Percentiles rank a stretch among this genome's conserved stretches.
Evolutionary conservation across 2,329 filamentous ascomycete genomes (phyloP).

Genomic region (Scedosporium apiospermum): DNA sequence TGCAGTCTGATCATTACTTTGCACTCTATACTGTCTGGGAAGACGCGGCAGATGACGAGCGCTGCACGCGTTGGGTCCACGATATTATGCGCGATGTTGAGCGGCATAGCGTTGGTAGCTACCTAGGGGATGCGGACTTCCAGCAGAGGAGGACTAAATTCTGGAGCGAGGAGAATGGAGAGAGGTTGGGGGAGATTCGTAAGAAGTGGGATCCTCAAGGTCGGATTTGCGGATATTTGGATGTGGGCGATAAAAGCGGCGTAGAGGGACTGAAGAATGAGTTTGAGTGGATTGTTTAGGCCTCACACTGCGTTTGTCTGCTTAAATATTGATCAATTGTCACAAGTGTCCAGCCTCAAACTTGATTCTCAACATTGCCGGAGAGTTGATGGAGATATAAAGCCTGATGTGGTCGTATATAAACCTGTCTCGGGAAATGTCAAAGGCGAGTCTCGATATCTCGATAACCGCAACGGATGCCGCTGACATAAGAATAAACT

Average conservation of each 20-base stretch:
- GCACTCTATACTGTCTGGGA: slow-evolving; percentile 43
- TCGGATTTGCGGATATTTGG: slow-evolving; percentile 29
- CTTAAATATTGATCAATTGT: too few relatives aligned
- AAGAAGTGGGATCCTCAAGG: slow-evolving; percentile 33
- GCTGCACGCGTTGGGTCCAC: slow-evolving; percentile 34
- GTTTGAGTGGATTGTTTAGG: slow-evolving; percentile 20
- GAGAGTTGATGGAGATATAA: too few relatives aligned
- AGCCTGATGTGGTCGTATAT: too few relatives aligned
- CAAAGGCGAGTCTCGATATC: too few relatives aligned
- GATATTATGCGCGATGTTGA: slow-evolving; percentile 28
- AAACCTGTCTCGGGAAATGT: too few relatives aligned
- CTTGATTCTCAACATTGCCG: too few relatives aligned
- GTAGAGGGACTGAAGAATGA: slow-evolving; percentile 30
- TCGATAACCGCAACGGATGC: too few relatives aligned
- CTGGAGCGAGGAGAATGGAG: slow-evolving; percentile 33
- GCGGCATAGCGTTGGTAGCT: slow-evolving; percentile 34
- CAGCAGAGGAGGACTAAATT: slow-evolving; percentile 34
- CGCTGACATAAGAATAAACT: too few relatives aligned
- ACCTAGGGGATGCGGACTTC: slow-evolving; percentile 46
- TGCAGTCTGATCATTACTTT: slow-evolving; percentile 48
- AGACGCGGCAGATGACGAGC: slow-evolving; percentile 30
- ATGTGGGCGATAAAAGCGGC: slow-evolving; percentile 30
- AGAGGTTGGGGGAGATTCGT: slow-evolving; percentile 31
- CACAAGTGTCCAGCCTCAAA: too few relatives aligned
- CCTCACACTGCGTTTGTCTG: too few relatives aligned